Conservation (phyloP, 2,329 filamentous ascomycete species). For the Aspergillus persii region DNA sequence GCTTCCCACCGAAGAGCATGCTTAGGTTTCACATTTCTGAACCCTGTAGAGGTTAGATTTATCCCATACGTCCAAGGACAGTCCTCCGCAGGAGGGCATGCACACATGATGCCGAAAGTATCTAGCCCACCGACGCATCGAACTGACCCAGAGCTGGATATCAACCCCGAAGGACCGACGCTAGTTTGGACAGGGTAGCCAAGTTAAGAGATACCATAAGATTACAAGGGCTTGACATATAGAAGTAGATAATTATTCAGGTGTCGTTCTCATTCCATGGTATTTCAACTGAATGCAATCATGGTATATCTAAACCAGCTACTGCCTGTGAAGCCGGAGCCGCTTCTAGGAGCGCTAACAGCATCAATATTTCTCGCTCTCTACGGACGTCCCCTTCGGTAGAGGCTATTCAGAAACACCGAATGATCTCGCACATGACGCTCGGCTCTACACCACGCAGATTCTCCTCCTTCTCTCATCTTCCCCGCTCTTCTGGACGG, state of each 20-base stretch:
- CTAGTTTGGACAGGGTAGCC: not conserved
- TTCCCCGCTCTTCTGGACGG: constrained; percentile 62
- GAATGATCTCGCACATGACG: constrained; percentile 61
- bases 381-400: constrained; percentile 1
- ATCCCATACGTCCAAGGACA: not conserved
- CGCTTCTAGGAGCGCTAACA: not conserved
- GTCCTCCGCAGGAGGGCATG: not conserved
- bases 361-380: not conserved
- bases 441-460: constrained; percentile 65
- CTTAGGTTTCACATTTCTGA: not conserved
- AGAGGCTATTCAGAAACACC: constrained; percentile 9
- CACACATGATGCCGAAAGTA: not conserved
- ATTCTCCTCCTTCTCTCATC: constrained; percentile 66
- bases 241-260: not conserved
- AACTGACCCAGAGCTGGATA: constrained; percentile 1
- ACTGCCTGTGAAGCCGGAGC: not conserved
- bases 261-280: not conserved
- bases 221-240: not conserved
- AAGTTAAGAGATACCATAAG: not conserved
- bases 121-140: not conserved
- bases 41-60: not conserved
- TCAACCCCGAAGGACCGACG: constrained; percentile 1
- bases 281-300: not conserved
- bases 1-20: not conserved
- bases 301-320: not conserved